Conservation (phyloP, 2,329 filamentous ascomycete genomes). For the Byssothecium circinans region DNA sequence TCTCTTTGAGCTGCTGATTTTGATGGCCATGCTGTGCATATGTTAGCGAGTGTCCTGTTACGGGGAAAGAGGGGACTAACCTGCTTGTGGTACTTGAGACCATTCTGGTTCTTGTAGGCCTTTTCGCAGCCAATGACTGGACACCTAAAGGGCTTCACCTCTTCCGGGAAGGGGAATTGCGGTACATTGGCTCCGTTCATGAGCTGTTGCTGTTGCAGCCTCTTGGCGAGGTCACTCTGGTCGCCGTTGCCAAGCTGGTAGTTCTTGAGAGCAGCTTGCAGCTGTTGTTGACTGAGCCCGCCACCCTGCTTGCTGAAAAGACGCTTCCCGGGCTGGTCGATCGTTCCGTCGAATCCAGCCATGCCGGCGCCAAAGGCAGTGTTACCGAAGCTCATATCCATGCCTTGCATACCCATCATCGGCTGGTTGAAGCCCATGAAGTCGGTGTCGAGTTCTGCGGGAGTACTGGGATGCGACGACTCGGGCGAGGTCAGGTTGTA, state of each 20-base stretch:
- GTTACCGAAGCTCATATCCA: conserved; percentile 40
- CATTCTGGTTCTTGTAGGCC: conserved; percentile 99
- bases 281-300: conserved; percentile 67
- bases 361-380: conserved; percentile 44
- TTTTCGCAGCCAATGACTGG: conserved; percentile 98
- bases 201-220: conserved; percentile 65
- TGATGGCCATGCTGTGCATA: conserved; percentile 76
- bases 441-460: conserved; percentile 74
- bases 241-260: conserved; percentile 65
- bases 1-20: conserved; percentile 94
- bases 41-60: conserved; percentile 21
- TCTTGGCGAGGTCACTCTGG: conserved; percentile 73
- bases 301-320: conserved; percentile 82
- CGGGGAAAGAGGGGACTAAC: conserved; percentile 32
- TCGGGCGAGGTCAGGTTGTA: conserved; percentile 64
- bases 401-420: conserved; percentile 40
- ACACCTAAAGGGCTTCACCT: conserved; percentile 96
- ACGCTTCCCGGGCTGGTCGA: conserved; percentile 93
- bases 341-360: conserved; percentile 53
- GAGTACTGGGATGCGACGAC: conserved; percentile 70
- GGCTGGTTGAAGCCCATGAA: conserved; percentile 54
- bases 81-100: conserved; percentile 84
- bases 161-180: conserved; percentile 62
- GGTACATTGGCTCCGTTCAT: conserved; percentile 53
- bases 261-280: conserved; percentile 73